Evolutionary conservation across 495 filamentous ascomycete species (phyloP).

Genomic region (Aspergillus mulundensis): DNA sequence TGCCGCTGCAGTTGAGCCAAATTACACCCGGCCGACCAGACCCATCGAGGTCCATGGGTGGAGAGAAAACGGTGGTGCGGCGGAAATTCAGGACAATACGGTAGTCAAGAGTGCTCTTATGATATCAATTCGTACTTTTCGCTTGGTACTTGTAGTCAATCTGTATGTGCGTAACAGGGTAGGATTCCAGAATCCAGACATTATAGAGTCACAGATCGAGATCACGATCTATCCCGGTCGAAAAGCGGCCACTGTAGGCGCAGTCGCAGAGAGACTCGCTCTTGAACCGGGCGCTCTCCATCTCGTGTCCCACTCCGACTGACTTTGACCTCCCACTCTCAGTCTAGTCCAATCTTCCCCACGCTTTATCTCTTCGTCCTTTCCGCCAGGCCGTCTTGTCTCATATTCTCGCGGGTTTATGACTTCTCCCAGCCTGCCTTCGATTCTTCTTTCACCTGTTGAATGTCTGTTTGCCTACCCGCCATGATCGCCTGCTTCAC

Average conservation of each 20-base stretch:
- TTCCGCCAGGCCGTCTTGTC: background rate
- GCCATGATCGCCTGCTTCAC: constrained; percentile 4
- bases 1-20: background rate
- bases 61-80: constrained; percentile 5
- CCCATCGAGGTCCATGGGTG: constrained; percentile 11
- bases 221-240: background rate
- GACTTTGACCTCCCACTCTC: background rate
- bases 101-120: no score
- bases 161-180: background rate
- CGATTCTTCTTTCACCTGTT: background rate
- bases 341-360: background rate
- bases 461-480: background rate
- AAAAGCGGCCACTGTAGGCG: background rate
- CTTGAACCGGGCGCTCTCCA: background rate
- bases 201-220: background rate
- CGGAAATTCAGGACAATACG: no score
- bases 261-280: no score
- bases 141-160: background rate
- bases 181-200: background rate
- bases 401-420: background rate
- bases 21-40: background rate
- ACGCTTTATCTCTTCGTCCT: constrained; percentile 1
- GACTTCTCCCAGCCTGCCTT: background rate
- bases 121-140: background rate
- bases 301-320: constrained; percentile 10